Percentiles rank a stretch among this genome's conserved stretches.
phyloP scores from a whole-genome alignment of 345 rosid genomes.

The Moringa oleifera region DNA sequence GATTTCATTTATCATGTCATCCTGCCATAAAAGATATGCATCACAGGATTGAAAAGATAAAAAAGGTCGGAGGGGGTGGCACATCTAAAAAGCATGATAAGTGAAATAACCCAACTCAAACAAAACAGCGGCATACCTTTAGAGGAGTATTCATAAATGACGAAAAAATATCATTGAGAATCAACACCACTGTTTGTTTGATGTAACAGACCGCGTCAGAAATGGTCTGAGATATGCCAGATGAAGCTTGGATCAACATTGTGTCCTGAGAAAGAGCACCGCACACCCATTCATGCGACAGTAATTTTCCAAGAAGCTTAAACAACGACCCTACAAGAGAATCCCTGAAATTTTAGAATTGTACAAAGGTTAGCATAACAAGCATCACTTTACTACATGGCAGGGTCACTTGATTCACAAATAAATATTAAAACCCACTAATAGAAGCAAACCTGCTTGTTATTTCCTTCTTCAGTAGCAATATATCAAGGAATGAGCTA shows the following conservation, averaged over 20 bases:
- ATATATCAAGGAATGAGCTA: constrained; percentile 68
- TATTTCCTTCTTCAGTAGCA: constrained; percentile 71
- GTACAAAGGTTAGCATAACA: constrained; percentile 1
- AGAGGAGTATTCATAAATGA: constrained; percentile 30
- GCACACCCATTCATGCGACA: constrained; percentile 43
- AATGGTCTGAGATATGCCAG: constrained; percentile 30
- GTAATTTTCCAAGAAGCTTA: constrained; percentile 54
- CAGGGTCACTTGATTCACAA: constrained; percentile 11
- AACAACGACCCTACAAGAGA: constrained; percentile 65
- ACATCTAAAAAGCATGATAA: constrained; percentile 4
- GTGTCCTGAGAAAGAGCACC: constrained; percentile 27
- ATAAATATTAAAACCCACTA: constrained; percentile 5
- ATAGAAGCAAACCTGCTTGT: constrained; percentile 52
- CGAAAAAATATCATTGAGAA: constrained; percentile 61
- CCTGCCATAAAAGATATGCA: constrained; percentile 42
- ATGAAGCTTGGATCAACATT: constrained; percentile 32
- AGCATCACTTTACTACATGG: constrained; percentile 8
- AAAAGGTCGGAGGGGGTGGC: neutral
- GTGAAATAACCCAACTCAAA: constrained; percentile 9
- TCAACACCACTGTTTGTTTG: constrained; percentile 59
- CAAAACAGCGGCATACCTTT: constrained; percentile 42
- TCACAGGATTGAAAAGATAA: constrained; percentile 5
- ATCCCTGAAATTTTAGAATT: constrained; percentile 42
- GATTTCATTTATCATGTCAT: constrained; percentile 36
- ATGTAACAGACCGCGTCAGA: constrained; percentile 32